These are phyloP conservation scores for Penicillium sp. DNA, from an alignment of 2,329 filamentous ascomycete species.

Conservation along the genomic window DNA sequence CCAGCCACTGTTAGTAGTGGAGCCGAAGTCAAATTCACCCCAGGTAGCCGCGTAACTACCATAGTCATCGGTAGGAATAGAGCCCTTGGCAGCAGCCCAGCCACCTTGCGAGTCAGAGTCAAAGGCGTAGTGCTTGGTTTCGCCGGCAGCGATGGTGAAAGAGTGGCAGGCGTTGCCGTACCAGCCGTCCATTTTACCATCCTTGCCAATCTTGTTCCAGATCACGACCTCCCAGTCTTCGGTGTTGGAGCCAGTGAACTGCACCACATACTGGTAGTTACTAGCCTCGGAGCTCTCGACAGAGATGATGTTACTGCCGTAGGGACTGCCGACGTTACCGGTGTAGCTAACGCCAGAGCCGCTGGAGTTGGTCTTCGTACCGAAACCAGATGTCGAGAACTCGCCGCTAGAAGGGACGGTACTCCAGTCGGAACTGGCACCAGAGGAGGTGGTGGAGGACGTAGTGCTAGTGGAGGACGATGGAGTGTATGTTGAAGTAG, in stretches of 20 bases:
- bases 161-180: constrained; percentile 38
- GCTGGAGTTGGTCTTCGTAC: constrained; percentile 28
- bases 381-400: constrained; percentile 40
- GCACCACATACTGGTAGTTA: constrained; percentile 42
- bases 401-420: constrained; percentile 23
- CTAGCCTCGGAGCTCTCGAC: constrained; percentile 34
- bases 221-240: constrained; percentile 43
- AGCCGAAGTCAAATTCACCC: constrained; percentile 42
- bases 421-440: constrained; percentile 24
- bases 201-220: constrained; percentile 45
- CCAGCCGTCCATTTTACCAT: constrained; percentile 40
- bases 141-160: constrained; percentile 37
- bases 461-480: constrained; percentile 5
- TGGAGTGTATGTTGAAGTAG: constrained; percentile 7
- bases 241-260: constrained; percentile 37
- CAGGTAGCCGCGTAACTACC: constrained; percentile 39
- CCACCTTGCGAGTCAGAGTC: constrained; percentile 41
- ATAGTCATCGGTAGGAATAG: constrained; percentile 31
- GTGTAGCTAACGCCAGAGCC: constrained; percentile 35
- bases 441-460: constrained; percentile 13
- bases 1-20: constrained; percentile 32
- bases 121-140: constrained; percentile 43
- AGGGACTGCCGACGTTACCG: constrained; percentile 45
- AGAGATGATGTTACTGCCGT: constrained; percentile 46
- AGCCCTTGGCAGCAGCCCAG: constrained; percentile 33